phyloP scores from a whole-genome alignment of 208 protist genomes.

The Leptomonas seymouri region DNA sequence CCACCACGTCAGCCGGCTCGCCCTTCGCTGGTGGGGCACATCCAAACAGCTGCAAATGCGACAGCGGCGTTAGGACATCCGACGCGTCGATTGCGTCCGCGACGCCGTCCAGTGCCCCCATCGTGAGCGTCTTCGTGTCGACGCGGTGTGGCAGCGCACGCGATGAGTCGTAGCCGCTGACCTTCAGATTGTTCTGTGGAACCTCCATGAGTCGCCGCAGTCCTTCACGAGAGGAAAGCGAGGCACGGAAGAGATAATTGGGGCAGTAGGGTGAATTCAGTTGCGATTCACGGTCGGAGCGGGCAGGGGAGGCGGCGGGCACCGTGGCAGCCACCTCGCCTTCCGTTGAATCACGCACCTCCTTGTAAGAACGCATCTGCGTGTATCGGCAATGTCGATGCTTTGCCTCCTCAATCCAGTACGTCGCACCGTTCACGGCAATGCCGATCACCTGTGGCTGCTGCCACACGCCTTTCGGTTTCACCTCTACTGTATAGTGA shows the following conservation, averaged over 20 bases:
- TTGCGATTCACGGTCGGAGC: too few species aligned
- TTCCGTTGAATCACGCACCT: conserved; percentile 4
- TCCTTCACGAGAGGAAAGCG: conserved; percentile 33
- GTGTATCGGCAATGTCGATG: conserved; percentile 64
- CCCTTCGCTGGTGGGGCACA: conserved; percentile 13
- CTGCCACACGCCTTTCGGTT: conserved; percentile 74
- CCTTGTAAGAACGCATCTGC: conserved; percentile 55
- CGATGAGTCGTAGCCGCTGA: conserved; percentile 29
- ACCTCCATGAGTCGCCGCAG: conserved; percentile 35
- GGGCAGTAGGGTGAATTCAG: conserved; percentile 55
- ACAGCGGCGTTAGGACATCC: conserved; percentile 39
- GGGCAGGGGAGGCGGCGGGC: neutral
- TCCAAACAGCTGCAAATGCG: conserved; percentile 59
- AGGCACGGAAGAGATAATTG: conserved; percentile 46
- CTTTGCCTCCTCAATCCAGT: conserved; percentile 57
- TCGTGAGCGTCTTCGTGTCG: conserved; percentile 15
- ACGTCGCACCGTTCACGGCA: conserved; percentile 35
- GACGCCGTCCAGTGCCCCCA: conserved; percentile 32
- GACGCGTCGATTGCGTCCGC: conserved; percentile 52
- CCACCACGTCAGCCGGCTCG: conserved; percentile 7
- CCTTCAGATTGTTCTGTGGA: conserved; percentile 54
- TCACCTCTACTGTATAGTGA: conserved; percentile 68
- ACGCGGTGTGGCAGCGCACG: conserved; percentile 8
- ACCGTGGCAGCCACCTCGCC: neutral
- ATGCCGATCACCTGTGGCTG: conserved; percentile 63